A percentile compares a stretch with the other conserved stretches of the same genome.
These are phyloP conservation scores for Kwoniella sp. DNA, from an alignment of 768 basidiomycete genomes.

Conservation along the genomic window DNA sequence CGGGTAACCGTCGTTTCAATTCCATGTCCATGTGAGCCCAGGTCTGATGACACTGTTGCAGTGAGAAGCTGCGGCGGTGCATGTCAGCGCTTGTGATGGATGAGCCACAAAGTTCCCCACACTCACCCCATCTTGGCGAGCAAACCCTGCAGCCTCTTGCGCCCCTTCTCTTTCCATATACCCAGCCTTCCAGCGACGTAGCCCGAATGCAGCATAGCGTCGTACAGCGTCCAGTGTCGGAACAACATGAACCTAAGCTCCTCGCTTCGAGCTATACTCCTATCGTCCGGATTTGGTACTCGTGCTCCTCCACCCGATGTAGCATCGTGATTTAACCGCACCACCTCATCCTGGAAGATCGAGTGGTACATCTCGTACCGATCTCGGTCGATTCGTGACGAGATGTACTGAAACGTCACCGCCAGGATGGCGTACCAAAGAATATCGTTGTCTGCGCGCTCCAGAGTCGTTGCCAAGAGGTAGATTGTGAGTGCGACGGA, in stretches of 20 bases:
- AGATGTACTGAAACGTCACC: conserved; percentile 84
- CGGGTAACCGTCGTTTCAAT: conserved; percentile 71
- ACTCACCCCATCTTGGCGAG: conserved; percentile 97
- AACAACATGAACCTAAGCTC: conserved; percentile 93
- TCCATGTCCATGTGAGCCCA: conserved; percentile 96
- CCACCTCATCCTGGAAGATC: conserved; percentile 85
- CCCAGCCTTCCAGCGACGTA: conserved; percentile 93
- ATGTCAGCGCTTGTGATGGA: neutral
- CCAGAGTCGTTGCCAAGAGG: conserved; percentile 80
- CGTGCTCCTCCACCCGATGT: conserved; percentile 3
- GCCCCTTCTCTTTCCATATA: conserved; percentile 91
- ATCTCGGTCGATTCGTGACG: conserved; percentile 79
- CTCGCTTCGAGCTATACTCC: conserved; percentile 72
- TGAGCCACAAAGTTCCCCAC: neutral
- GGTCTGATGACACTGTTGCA: conserved; percentile 87
- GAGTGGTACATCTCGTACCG: conserved; percentile 76
- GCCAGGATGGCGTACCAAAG: conserved; percentile 94
- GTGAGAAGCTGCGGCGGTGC: conserved; percentile 66
- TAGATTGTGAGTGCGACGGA: conserved; percentile 86
- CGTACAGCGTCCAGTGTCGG: conserved; percentile 96
- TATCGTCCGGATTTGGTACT: conserved; percentile 65
- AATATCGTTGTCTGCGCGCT: conserved; percentile 86
- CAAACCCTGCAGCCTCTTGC: conserved; percentile 80
- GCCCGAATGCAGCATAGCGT: conserved; percentile 95
- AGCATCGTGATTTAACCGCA: conserved; percentile 67